Conservation (phyloP, 306 rosid species). For the Glycine latifolia region DNA sequence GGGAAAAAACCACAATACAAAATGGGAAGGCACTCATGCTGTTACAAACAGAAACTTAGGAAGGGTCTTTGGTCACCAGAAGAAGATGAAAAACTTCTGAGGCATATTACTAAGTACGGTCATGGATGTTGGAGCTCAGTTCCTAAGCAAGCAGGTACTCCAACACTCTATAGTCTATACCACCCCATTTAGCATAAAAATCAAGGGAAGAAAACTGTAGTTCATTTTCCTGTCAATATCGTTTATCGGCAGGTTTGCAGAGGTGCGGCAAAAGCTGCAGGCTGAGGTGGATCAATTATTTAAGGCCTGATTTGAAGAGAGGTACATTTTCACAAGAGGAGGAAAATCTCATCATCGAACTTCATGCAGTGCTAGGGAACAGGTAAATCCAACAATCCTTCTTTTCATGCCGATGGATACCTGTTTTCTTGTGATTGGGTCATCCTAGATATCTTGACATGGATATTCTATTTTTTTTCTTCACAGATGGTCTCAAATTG, state of each 20-base stretch:
- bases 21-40: conserved; percentile 77
- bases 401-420: background rate
- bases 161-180: background rate
- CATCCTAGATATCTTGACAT: conserved; percentile 10
- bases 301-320: conserved; percentile 75
- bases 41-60: conserved; percentile 71
- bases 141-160: conserved; percentile 69
- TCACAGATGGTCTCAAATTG: conserved; percentile 91
- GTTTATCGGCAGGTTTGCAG: conserved; percentile 58
- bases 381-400: conserved; percentile 48
- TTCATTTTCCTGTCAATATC: conserved; percentile 24
- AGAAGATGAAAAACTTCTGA: conserved; percentile 69
- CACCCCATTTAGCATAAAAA: background rate
- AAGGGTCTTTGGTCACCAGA: conserved; percentile 75
- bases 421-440: background rate
- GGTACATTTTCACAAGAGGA: conserved; percentile 69
- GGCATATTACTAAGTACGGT: conserved; percentile 59
- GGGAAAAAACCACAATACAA: conserved; percentile 10
- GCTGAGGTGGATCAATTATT: conserved; percentile 71
- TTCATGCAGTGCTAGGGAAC: conserved; percentile 65
- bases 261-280: conserved; percentile 79
- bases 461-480: background rate
- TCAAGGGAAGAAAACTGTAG: background rate
- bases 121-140: conserved; percentile 78
- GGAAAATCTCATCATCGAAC: conserved; percentile 62